Conservation (phyloP, 2,329 filamentous ascomycete species). For the Colletotrichum sp. region DNA sequence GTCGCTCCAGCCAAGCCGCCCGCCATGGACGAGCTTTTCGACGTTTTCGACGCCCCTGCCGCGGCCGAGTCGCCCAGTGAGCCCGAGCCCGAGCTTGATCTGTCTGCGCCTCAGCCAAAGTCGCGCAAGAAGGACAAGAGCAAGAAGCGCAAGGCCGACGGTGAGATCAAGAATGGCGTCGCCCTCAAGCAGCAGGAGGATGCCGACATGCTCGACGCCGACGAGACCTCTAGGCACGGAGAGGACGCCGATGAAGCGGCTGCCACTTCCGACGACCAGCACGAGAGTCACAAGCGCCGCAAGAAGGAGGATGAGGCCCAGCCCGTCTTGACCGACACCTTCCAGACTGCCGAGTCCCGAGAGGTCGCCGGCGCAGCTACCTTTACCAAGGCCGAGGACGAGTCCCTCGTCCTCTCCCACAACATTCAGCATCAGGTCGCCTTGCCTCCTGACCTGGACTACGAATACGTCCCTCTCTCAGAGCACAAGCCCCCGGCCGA, state of each 20-base stretch:
- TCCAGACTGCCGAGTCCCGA: slow-evolving; percentile 92
- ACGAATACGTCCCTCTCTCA: slow-evolving; percentile 93
- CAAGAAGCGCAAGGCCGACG: slow-evolving; percentile 88
- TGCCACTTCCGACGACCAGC: slow-evolving; percentile 33
- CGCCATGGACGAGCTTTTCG: slow-evolving; percentile 78
- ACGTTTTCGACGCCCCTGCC: slow-evolving; percentile 75
- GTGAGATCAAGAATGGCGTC: slow-evolving; percentile 66
- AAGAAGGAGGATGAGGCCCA: slow-evolving; percentile 66
- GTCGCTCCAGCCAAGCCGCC: background rate
- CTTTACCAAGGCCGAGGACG: slow-evolving; percentile 63
- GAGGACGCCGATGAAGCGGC: slow-evolving; percentile 31
- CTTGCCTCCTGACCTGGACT: slow-evolving; percentile 89
- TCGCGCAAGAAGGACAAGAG: slow-evolving; percentile 61
- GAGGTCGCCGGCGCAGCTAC: slow-evolving; percentile 84
- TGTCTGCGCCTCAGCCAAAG: slow-evolving; percentile 31
- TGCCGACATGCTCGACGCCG: slow-evolving; percentile 48
- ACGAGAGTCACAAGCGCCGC: slow-evolving; percentile 60
- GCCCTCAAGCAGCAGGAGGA: slow-evolving; percentile 32
- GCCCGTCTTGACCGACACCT: slow-evolving; percentile 89
- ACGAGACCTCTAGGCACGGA: slow-evolving; percentile 43
- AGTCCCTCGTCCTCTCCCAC: slow-evolving; percentile 84
- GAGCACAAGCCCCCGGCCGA: slow-evolving; percentile 89
- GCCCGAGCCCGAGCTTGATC: slow-evolving; percentile 42
- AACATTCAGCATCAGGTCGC: slow-evolving; percentile 99
- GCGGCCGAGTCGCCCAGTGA: slow-evolving; percentile 45